Conservation (phyloP, 805 yeast species). For the Saturnispora saitoi region DNA sequence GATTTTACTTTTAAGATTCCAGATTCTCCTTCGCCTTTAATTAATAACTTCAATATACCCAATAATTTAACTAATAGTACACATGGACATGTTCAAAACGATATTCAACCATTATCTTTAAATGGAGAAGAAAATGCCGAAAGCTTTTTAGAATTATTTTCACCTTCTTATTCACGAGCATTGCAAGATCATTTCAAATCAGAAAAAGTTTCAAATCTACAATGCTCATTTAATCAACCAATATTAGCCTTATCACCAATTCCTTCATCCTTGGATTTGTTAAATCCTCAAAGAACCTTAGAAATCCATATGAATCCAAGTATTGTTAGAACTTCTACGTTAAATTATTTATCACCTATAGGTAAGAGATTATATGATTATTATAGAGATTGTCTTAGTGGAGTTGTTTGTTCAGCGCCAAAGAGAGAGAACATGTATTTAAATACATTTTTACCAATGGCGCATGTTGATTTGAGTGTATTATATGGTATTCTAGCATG, state of each 20-base stretch:
- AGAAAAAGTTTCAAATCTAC: not conserved
- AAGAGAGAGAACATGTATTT: conserved; percentile 42
- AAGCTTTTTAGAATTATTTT: conserved; percentile 16
- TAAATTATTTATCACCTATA: conserved; percentile 26
- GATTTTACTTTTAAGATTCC: not conserved
- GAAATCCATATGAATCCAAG: conserved; percentile 26
- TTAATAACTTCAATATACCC: not conserved
- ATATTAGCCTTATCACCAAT: not conserved
- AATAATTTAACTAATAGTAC: conserved; percentile 5
- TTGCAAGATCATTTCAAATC: conserved; percentile 18
- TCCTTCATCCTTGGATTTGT: not conserved
- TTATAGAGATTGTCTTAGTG: conserved; percentile 38
- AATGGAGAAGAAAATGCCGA: conserved; percentile 7
- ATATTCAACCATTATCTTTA: conserved; percentile 7
- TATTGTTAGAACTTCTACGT: conserved; percentile 19
- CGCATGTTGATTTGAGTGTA: conserved; percentile 42
- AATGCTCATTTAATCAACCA: not conserved
- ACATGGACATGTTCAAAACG: not conserved
- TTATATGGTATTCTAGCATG: conserved; percentile 46
- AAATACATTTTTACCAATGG: conserved; percentile 46
- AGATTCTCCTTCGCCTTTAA: not conserved
- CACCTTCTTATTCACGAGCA: conserved; percentile 20
- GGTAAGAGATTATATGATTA: conserved; percentile 34
- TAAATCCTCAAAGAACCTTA: not conserved
- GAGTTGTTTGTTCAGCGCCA: conserved; percentile 41